Conservation (phyloP, 306 rosid genomes). For the Ammopiptanthus mongolicus region DNA sequence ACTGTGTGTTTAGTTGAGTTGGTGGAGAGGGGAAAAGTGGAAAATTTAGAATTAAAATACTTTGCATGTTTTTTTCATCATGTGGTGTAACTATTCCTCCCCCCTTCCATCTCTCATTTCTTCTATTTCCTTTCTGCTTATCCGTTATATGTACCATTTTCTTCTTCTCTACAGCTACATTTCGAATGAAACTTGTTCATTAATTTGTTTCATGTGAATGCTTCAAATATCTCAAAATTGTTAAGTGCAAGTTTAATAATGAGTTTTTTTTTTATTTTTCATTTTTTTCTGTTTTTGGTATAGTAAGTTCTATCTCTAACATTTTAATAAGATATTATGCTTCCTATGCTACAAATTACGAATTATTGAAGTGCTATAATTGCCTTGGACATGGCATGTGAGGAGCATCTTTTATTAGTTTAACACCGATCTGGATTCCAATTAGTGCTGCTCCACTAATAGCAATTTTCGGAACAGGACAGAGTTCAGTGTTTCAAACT, state of each 20-base stretch:
- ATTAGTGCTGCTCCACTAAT: constrained; percentile 24
- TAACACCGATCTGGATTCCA: constrained; percentile 14
- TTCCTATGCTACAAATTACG: background rate
- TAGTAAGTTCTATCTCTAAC: background rate
- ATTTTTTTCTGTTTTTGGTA: background rate
- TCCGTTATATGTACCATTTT: background rate
- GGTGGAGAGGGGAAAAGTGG: background rate
- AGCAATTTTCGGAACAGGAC: background rate
- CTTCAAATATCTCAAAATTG: background rate
- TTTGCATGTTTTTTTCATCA: background rate
- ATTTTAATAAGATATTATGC: background rate
- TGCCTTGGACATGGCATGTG: constrained; percentile 12
- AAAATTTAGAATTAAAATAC: background rate
- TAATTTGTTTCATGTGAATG: background rate
- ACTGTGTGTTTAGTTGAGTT: background rate
- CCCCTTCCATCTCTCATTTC: background rate
- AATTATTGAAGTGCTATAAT: background rate
- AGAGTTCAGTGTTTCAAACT: background rate
- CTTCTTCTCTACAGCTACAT: background rate
- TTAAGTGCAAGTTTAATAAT: background rate
- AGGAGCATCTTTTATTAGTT: constrained; percentile 9
- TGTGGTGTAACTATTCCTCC: background rate
- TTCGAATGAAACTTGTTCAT: background rate
- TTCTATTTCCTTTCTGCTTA: background rate
- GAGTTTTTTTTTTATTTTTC: background rate